A percentile compares a stretch with the other conserved stretches of the same genome.
Evolutionary conservation across 148 eudicot genomes (phyloP).

Genomic region (Polygonum aviculare): DNA sequence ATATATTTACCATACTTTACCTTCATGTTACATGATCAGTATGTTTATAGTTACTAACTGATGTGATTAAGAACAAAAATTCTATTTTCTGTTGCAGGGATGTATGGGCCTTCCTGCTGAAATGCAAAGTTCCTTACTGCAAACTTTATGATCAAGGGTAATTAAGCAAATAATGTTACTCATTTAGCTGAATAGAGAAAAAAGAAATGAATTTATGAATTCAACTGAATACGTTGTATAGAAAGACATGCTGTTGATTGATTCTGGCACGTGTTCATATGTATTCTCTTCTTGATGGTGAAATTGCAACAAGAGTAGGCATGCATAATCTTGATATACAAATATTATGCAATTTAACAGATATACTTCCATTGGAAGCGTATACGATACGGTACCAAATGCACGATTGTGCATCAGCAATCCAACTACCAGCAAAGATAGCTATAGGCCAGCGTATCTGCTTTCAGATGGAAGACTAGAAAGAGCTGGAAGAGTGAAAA

Average conservation of each 20-base stretch:
- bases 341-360: constrained; percentile 25
- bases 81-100: constrained; percentile 47
- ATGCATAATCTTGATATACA: background rate
- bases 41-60: background rate
- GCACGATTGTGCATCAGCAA: constrained; percentile 39
- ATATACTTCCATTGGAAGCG: constrained; percentile 91
- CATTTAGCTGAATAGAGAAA: background rate
- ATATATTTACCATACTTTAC: background rate
- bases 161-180: constrained; percentile 4
- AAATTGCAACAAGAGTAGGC: background rate
- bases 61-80: background rate
- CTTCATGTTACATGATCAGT: background rate
- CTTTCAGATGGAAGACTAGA: constrained; percentile 94
- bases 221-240: background rate
- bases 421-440: constrained; percentile 34
- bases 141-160: constrained; percentile 98
- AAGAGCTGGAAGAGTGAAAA: constrained; percentile 88
- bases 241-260: background rate
- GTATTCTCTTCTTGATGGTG: background rate
- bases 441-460: constrained; percentile 72
- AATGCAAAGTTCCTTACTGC: constrained; percentile 91
- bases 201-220: background rate
- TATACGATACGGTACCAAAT: constrained; percentile 90
- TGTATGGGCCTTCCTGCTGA: constrained; percentile 89
- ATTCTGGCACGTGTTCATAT: background rate